phyloP scores from a whole-genome alignment of 1,139 yeast genomes.

The Debaryomycetaceae sp. region DNA sequence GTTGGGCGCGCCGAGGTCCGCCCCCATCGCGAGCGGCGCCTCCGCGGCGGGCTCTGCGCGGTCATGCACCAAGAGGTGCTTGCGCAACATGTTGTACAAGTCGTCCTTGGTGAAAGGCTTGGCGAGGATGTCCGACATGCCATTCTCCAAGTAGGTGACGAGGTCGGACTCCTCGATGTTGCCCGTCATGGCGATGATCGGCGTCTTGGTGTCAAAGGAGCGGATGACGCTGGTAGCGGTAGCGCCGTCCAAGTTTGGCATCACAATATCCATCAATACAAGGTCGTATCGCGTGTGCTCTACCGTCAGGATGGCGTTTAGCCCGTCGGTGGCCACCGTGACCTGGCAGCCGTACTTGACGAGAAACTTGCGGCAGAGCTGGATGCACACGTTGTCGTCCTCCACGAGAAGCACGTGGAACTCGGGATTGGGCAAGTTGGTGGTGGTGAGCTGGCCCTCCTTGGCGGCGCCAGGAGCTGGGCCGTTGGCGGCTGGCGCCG shows the following conservation, averaged over 20 bases:
- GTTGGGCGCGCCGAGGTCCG: too few relatives aligned
- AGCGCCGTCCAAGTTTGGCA: conserved; percentile 94
- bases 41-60: conserved; percentile 1
- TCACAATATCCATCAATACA: conserved; percentile 88
- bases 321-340: conserved; percentile 88
- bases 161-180: conserved; percentile 78
- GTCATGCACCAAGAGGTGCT: conserved; percentile 44
- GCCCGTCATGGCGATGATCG: conserved; percentile 93
- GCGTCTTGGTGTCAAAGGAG: conserved; percentile 76
- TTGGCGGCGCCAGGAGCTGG: conserved; percentile 7
- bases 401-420: conserved; percentile 79
- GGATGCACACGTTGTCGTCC: conserved; percentile 82
- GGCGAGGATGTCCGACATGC: conserved; percentile 88
- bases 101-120: conserved; percentile 90
- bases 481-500: conserved; percentile 5
- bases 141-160: conserved; percentile 77
- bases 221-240: conserved; percentile 86
- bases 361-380: conserved; percentile 70
- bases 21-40: too few relatives aligned
- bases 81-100: conserved; percentile 66
- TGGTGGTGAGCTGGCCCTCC: conserved; percentile 19
- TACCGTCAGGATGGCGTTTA: conserved; percentile 78
- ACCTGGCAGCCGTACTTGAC: conserved; percentile 89
- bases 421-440: conserved; percentile 36
- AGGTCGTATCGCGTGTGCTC: conserved; percentile 75